Evolutionary conservation across 805 yeast genomes (phyloP).

Genomic region (Wickerhamomyces strasburgensis): DNA sequence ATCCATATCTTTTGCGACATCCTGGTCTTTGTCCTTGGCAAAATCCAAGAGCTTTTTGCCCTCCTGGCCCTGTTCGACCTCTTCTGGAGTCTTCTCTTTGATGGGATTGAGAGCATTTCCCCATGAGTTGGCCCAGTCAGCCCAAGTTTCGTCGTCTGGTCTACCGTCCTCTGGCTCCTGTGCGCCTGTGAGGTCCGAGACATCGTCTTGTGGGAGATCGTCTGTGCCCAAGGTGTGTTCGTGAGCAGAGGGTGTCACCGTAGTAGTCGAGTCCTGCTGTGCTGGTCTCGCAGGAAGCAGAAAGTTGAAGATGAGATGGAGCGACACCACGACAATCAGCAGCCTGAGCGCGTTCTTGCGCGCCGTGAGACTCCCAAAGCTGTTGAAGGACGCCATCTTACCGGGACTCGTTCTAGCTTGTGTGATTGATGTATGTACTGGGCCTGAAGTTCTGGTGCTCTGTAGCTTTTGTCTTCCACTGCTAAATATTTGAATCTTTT

Average conservation of each 20-base stretch:
- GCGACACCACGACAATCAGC: conserved; percentile 1
- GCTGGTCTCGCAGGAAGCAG: not conserved
- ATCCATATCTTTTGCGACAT: not conserved
- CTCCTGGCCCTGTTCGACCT: not conserved
- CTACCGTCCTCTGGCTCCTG: not conserved
- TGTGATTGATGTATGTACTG: no score
- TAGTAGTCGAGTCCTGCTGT: not conserved
- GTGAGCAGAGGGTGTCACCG: no score
- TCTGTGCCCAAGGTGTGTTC: not conserved
- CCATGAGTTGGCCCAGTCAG: not conserved
- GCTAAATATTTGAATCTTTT: no score
- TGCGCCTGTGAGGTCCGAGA: not conserved
- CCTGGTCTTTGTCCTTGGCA: not conserved
- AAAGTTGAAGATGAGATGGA: conserved; percentile 1
- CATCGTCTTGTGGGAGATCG: not conserved
- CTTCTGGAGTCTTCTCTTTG: not conserved
- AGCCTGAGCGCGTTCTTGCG: conserved; percentile 4
- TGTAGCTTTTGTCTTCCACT: no score
- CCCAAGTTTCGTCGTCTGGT: not conserved
- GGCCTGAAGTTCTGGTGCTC: no score
- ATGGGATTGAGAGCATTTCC: not conserved
- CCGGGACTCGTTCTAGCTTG: no score
- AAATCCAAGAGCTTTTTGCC: not conserved
- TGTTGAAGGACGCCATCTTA: not conserved
- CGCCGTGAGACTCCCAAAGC: conserved; percentile 5